Base-by-base conservation (phyloP, 768 basidiomycete species). In the Naematelia encephala region DNA sequence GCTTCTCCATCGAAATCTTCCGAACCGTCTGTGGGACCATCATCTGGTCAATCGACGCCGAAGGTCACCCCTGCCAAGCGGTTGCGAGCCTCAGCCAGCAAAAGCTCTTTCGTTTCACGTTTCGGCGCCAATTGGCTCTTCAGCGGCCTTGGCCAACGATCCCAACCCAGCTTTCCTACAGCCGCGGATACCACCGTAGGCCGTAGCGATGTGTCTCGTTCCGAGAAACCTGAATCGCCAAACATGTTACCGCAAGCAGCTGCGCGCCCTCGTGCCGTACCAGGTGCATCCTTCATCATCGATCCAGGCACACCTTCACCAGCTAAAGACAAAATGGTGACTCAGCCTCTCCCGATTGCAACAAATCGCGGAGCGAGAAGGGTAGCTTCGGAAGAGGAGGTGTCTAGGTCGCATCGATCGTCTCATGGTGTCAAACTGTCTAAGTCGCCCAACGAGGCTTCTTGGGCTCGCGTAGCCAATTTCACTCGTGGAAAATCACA, bases 51-150 rank as follows among this genome's bases (percentile, higher is more conserved):
- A 10, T 69, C 71, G 19, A 69, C 69, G 16, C 73, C 70, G 5
- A 57, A 51, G 46, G 47, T 66, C 12, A 72, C 69, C 3, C 66
- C 71, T 5, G 64, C 47, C 16, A 69, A 64, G 51, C 61, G 57
- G 34, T 59, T 73, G n/a, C 60, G 65, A 14, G 55, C 34, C 4
- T 59, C 70, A 22, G 51, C 64, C 14, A 70, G 68, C 34, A 62
- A 62, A 47, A 61, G 62, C 39, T 70, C 71, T 0, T 68, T 73
- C 42, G 68, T 62, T 8, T 54, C 60, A 27, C 58, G 62, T 14
- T 63, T 73, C 30, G 71, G 66, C 16, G 60, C 64, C 3, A 70
- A 56, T 48, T 73, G 71, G 71, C 61, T 73, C 3, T 68, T 73
- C 46, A 64, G 69, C 25, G 63, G 65, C 0, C 51, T 70, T 4